Percentiles rank a stretch among this genome's conserved stretches.
These are phyloP conservation scores for Phialophora verrucosa DNA, from an alignment of 2,329 filamentous ascomycete species.

Conservation along the genomic window DNA sequence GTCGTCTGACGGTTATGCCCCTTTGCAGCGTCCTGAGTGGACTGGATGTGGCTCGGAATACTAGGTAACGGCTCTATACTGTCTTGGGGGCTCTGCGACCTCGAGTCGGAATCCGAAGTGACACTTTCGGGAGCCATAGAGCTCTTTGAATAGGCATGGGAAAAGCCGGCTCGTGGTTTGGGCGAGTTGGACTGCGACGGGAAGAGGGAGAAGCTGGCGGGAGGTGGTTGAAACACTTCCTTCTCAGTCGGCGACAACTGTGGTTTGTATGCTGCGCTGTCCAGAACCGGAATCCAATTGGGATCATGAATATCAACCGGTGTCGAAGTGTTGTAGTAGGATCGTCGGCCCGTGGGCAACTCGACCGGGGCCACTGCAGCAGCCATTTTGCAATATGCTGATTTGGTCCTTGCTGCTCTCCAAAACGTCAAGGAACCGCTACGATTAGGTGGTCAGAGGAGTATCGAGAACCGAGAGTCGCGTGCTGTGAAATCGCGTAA, in stretches of 20 bases:
- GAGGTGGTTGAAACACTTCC: slow-evolving; percentile 26
- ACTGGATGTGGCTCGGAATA: slow-evolving; percentile 10
- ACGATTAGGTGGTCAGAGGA: not conserved
- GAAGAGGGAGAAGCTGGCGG: slow-evolving; percentile 33
- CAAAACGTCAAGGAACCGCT: not conserved
- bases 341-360: slow-evolving; percentile 35
- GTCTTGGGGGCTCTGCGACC: slow-evolving; percentile 26
- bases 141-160: slow-evolving; percentile 35
- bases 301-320: slow-evolving; percentile 37
- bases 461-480: not conserved
- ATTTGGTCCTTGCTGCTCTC: not conserved
- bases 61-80: slow-evolving; percentile 29
- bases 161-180: slow-evolving; percentile 27
- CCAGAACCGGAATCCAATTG: slow-evolving; percentile 39
- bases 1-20: slow-evolving; percentile 28
- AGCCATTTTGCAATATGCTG: slow-evolving; percentile 27
- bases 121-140: slow-evolving; percentile 34
- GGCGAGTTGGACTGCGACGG: slow-evolving; percentile 29
- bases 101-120: slow-evolving; percentile 23
- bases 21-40: not conserved
- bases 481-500: not conserved
- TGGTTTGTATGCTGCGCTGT: slow-evolving; percentile 27
- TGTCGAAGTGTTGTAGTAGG: slow-evolving; percentile 31
- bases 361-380: slow-evolving; percentile 32
- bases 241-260: slow-evolving; percentile 30